A percentile compares a stretch with the other conserved stretches of the same genome.
These are phyloP conservation scores for Dactylonectria estremocensis DNA, from an alignment of 2,329 filamentous ascomycete species.

Conservation along the genomic window DNA sequence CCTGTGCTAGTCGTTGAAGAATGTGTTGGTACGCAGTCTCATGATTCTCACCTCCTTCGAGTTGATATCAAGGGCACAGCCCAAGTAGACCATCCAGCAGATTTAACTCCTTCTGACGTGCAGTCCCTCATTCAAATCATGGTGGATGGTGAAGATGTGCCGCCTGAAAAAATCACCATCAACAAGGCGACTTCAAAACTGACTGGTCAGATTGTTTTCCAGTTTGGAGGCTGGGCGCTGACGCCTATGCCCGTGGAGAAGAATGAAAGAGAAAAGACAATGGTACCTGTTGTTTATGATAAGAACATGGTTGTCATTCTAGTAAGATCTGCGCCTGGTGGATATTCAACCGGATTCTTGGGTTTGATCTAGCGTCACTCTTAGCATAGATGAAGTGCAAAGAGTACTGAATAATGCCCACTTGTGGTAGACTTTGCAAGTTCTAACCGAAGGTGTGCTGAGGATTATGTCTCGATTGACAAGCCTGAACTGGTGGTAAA, in stretches of 20 bases:
- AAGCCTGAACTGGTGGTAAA: too few species aligned
- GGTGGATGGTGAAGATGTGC: conserved; percentile 3
- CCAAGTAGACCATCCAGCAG: neutral
- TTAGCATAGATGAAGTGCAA: too few species aligned
- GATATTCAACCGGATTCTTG: conserved; percentile 28
- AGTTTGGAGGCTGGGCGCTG: conserved; percentile 13
- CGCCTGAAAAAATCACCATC: neutral
- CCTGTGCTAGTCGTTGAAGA: neutral
- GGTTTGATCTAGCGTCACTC: conserved; percentile 15
- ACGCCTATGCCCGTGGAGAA: conserved; percentile 15
- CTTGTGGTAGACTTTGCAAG: too few species aligned
- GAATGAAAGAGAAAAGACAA: conserved; percentile 28
- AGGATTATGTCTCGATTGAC: too few species aligned
- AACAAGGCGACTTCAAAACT: too few species aligned
- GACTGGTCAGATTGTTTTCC: neutral
- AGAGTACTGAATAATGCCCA: too few species aligned
- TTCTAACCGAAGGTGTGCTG: too few species aligned
- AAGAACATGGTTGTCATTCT: conserved; percentile 39
- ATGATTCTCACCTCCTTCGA: neutral
- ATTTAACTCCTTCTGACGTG: neutral
- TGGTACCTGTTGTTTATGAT: conserved; percentile 35
- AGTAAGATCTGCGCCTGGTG: conserved; percentile 20
- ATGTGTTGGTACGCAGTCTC: neutral
- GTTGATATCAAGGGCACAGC: neutral
- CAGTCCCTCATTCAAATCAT: neutral